Base-by-base conservation (phyloP, 2,329 filamentous ascomycete genomes). In the Xylariomycetidae sp. region DNA sequence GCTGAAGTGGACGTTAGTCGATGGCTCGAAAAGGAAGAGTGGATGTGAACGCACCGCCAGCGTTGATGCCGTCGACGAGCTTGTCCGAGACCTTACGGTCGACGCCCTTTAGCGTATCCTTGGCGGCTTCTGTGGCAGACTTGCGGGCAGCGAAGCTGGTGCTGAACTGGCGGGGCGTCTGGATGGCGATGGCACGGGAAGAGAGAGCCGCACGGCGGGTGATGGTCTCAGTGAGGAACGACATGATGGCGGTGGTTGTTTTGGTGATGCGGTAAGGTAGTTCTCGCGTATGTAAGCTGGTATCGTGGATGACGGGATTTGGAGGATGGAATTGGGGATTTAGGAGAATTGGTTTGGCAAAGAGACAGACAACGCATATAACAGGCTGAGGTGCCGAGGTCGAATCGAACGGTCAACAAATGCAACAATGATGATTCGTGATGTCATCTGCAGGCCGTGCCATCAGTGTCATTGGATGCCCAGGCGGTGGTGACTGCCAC, bases 51-150 rank as follows among this genome's bases (percentile, higher is more conserved):
- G 38, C 63, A 79, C 78, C 56, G 30, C 70, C 69, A 29, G 64
- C 60, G 45, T 82, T 65, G 51, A 82, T 76, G 12, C 74, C 75
- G 24, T 75, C 72, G 18, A 79, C 71, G 13, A 82, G 52, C 52
- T 76, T 79, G 52, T 77, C 70, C 38, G 71, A 70, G 25, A 82
- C 73, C 31, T 61, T 66, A 19, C 74, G 66, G 59, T 82, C 74
- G 5, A 79, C 73, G 5, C 59, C 61, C 58, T 80, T 77, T 37
- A 74, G 56, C 4, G 67, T 67, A 40, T 81, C 75, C 58, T 79
- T 82, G 47, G 72, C 69, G 0, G 65, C 46, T 36, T 79, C 72
- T 32, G 69, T 60, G 3, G 67, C 60, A 8, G 65, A 61, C 60
- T 76, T 77, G 29, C 62, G 63, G 7, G 57, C 44, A 2, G 56